phyloP scores from a whole-genome alignment of 2,329 filamentous ascomycete genomes.

The Ciborinia camelliae region DNA sequence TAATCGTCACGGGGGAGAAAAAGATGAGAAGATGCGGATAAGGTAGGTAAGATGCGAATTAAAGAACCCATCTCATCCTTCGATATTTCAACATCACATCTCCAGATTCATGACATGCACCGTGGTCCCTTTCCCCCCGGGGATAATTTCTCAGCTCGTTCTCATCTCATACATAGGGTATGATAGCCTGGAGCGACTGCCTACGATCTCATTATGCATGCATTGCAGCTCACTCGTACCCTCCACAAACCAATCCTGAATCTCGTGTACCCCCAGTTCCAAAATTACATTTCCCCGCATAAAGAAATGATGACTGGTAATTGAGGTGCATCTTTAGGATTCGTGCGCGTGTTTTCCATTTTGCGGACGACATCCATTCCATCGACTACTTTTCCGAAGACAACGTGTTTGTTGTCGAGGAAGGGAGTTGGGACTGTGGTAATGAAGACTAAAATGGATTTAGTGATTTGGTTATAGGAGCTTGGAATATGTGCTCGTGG shows the following conservation, averaged over 20 bases:
- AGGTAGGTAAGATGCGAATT: not conserved
- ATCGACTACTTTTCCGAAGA: conserved; percentile 86
- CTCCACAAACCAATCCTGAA: not conserved
- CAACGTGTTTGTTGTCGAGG: conserved; percentile 88
- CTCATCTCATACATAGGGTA: not conserved
- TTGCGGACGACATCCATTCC: conserved; percentile 89
- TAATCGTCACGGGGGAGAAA: not conserved
- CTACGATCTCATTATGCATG: not conserved
- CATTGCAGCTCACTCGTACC: not conserved
- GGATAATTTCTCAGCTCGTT: not conserved
- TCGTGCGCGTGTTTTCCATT: conserved; percentile 85
- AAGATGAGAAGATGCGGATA: not conserved
- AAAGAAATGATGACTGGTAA: conserved; percentile 80
- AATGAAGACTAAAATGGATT: conserved; percentile 96
- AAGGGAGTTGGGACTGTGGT: conserved; percentile 85
- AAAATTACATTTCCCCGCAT: conserved; percentile 91
- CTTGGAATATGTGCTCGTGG: not conserved
- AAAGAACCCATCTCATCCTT: not conserved
- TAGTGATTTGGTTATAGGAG: conserved; percentile 48
- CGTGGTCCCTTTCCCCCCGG: no score
- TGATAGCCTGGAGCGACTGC: not conserved
- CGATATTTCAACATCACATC: not conserved
- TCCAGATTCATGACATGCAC: not conserved
- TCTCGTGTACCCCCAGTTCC: no score
- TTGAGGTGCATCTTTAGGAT: conserved; percentile 74